These are phyloP conservation scores for Buxus sempervirens DNA, from an alignment of 164 flowering plant genomes.

Conservation along the genomic window DNA sequence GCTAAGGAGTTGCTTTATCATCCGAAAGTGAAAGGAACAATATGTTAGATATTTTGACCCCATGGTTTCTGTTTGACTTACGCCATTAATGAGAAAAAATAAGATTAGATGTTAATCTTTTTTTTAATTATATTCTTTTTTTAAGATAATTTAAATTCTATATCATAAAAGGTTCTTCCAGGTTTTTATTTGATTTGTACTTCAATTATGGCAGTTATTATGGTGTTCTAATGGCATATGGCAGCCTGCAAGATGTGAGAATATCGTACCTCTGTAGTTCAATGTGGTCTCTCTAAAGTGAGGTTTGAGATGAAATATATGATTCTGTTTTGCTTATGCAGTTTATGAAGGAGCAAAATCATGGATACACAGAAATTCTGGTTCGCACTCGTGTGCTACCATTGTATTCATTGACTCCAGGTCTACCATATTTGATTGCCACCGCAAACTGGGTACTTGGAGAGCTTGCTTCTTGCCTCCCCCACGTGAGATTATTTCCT, in stretches of 20 bases:
- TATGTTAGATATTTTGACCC: neutral
- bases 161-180: neutral
- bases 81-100: no score
- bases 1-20: neutral
- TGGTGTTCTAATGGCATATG: constrained; percentile 84
- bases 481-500: constrained; percentile 50
- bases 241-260: constrained; percentile 73
- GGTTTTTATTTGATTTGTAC: constrained; percentile 1
- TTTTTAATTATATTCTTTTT: neutral
- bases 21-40: neutral
- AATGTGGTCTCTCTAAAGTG: constrained; percentile 8
- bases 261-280: constrained; percentile 10
- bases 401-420: constrained; percentile 34
- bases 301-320: neutral
- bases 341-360: constrained; percentile 59
- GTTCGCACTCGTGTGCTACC: constrained; percentile 57
- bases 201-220: constrained; percentile 49
- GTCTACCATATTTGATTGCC: constrained; percentile 62
- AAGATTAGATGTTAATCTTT: neutral
- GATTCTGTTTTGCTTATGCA: constrained; percentile 22
- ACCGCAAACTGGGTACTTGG: constrained; percentile 87
- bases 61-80: no score
- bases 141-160: neutral
- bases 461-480: constrained; percentile 70
- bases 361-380: constrained; percentile 42